phyloP scores from a whole-genome alignment of 371 early-diverging fungal species.

The Chytridium lagenaria region DNA sequence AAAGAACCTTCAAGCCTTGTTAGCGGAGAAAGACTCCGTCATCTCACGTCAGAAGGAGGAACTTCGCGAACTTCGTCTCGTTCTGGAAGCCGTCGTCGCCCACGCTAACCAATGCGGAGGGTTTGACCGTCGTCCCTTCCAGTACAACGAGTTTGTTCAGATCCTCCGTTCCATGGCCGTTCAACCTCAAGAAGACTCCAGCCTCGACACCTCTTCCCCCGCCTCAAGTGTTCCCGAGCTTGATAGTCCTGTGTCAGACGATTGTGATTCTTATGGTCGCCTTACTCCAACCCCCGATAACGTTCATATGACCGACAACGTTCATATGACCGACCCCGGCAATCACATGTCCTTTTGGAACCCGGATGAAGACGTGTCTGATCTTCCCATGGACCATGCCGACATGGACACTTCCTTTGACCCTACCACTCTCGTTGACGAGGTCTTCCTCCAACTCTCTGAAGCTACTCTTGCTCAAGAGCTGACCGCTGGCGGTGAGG shows the following conservation, averaged over 20 bases:
- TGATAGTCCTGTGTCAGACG: background rate
- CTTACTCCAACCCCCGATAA: background rate
- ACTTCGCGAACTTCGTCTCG: constrained; percentile 24
- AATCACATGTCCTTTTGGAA: background rate
- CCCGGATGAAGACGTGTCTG: background rate
- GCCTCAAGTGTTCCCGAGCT: background rate
- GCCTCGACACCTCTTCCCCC: constrained; percentile 7
- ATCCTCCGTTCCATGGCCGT: background rate
- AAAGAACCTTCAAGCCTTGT: too few relatives aligned
- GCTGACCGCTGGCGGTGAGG: background rate
- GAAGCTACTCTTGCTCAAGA: constrained; percentile 9
- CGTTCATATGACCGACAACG: background rate
- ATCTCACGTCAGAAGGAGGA: constrained; percentile 19
- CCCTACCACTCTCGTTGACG: background rate
- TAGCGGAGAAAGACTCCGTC: background rate
- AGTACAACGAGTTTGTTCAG: background rate
- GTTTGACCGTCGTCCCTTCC: constrained; percentile 17
- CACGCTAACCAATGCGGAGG: constrained; percentile 33
- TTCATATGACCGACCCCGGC: background rate
- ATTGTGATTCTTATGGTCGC: background rate
- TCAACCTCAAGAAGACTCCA: background rate
- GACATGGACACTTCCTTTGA: background rate
- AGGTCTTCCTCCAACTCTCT: background rate
- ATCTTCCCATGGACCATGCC: background rate
- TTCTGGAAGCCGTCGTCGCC: constrained; percentile 21